These are phyloP conservation scores for Aureobasidium zeae DNA, from an alignment of 2,329 filamentous ascomycete genomes.

Conservation along the genomic window DNA sequence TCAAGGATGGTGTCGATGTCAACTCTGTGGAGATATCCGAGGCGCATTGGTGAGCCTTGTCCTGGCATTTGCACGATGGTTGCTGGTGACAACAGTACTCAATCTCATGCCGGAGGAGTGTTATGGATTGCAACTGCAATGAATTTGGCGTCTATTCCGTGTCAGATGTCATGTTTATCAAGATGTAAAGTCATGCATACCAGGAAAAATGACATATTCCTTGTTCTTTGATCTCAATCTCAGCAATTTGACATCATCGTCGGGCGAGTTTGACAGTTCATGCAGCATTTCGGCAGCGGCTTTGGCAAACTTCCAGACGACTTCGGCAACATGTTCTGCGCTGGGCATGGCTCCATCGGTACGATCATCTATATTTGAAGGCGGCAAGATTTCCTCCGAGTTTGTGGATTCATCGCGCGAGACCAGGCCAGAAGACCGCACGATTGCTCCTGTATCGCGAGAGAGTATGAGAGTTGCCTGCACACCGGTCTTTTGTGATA, in stretches of 20 bases:
- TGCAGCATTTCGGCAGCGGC: constrained; percentile 60
- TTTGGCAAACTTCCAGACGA: constrained; percentile 69
- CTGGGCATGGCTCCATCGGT: constrained; percentile 38
- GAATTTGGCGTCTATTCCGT: constrained; percentile 55
- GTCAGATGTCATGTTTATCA: background rate
- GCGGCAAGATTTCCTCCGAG: constrained; percentile 28
- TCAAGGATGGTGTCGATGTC: constrained; percentile 58
- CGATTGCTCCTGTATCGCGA: constrained; percentile 59
- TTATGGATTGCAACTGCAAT: constrained; percentile 73
- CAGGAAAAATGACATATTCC: constrained; percentile 71
- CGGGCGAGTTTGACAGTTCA: constrained; percentile 60
- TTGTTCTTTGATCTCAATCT: constrained; percentile 75
- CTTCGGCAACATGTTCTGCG: constrained; percentile 62
- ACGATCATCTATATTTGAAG: constrained; percentile 20
- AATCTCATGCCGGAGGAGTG: constrained; percentile 61
- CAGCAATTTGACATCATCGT: constrained; percentile 69
- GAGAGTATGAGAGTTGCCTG: constrained; percentile 70
- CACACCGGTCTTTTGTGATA: constrained; percentile 70
- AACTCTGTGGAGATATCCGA: constrained; percentile 57
- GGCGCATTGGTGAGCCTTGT: constrained; percentile 63
- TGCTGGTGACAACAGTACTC: no score
- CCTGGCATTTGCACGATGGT: no score
- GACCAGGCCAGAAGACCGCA: constrained; percentile 64
- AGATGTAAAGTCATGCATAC: constrained; percentile 25
- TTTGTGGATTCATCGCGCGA: constrained; percentile 47